These are phyloP conservation scores for Ilex asprella DNA, from an alignment of 257 asterid genomes.

Conservation along the genomic window DNA sequence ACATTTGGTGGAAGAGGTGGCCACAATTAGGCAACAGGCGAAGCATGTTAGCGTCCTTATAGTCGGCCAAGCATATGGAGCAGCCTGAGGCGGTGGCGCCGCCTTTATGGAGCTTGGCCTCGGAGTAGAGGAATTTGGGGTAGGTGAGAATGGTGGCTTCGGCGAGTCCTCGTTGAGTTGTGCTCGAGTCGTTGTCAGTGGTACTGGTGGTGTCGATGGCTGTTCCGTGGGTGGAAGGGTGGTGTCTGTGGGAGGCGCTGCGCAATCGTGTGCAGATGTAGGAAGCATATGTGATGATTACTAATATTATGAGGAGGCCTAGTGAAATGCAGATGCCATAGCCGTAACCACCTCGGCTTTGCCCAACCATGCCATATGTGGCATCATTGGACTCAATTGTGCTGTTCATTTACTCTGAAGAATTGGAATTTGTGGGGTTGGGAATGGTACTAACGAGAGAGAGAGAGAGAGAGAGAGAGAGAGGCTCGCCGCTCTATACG, in stretches of 20 bases:
- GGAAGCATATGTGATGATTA: constrained; percentile 26
- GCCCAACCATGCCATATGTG: not conserved
- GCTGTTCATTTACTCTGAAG: constrained; percentile 1
- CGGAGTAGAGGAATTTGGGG: constrained; percentile 36
- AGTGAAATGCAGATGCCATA: constrained; percentile 28
- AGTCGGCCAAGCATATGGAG: too few species aligned
- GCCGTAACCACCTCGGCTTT: constrained; percentile 16
- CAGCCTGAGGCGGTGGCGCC: constrained; percentile 13
- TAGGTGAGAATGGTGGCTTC: constrained; percentile 28
- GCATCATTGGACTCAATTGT: constrained; percentile 1
- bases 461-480: too few species aligned
- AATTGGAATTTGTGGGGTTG: too few species aligned
- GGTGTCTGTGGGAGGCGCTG: not conserved
- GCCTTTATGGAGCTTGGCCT: constrained; percentile 20
- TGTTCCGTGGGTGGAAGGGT: not conserved
- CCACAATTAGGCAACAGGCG: too few species aligned
- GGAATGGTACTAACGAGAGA: too few species aligned
- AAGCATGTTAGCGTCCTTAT: too few species aligned
- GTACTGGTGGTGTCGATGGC: not conserved
- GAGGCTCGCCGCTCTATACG: too few species aligned
- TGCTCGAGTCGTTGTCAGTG: not conserved
- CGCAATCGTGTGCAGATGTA: constrained; percentile 18
- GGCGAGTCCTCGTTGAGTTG: constrained; percentile 20
- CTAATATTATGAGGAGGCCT: constrained; percentile 20
- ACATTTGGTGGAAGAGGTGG: constrained; percentile 36